Base-by-base conservation (phyloP, 805 yeast species). In the Naumovozyma dairenensis region DNA sequence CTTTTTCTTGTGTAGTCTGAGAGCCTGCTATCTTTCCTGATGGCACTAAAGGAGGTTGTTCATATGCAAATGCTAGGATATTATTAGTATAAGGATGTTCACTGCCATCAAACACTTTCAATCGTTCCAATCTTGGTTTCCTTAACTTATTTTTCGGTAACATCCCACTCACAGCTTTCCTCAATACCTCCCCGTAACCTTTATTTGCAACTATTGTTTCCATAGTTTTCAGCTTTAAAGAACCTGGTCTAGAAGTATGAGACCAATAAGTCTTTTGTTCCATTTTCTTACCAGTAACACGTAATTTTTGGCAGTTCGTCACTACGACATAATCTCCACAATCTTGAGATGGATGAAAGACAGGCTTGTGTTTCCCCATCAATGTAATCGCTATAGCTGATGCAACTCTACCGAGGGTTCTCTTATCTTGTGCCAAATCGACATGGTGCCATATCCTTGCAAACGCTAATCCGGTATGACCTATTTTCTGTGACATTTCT, bases 291-390 rank as follows among this genome's bases (percentile, higher is more conserved):
- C 97, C 97, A 0, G 96, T 77, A n/a, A 80, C 67, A 45, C 77
- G 77, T 49, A 92, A 58, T 44, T 75, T 74, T 38, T 83, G 71
- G 52, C 96, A 86, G 63, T 92, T 93, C 10, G 96, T 82, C 2
- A 89, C 96, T 9, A 92, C 97, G 9, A 92, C 96, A 53, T 87
- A 92, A 60, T 92, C 99, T 10, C 99, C 99, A 43, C 78, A 75
- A 62, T 92, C 99, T 55, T 80, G 52, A 6, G 80, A 70, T 19
- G 73, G 74, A 49, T 86, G 84, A 44, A 63, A 80, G 0, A 85
- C 72, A 4, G 99, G 99, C 66, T 92, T 92, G 64, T 92, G 96
- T 59, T 92, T 92, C n/a, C 99, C 99, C 62, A 83, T 85, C 27
- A 92, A 68, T 0, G 92, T 77, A 20, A 76, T 67, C 17, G 98